Evolutionary conservation across 257 asterid genomes (phyloP).

Genomic region (Voacanga thouarsii): DNA sequence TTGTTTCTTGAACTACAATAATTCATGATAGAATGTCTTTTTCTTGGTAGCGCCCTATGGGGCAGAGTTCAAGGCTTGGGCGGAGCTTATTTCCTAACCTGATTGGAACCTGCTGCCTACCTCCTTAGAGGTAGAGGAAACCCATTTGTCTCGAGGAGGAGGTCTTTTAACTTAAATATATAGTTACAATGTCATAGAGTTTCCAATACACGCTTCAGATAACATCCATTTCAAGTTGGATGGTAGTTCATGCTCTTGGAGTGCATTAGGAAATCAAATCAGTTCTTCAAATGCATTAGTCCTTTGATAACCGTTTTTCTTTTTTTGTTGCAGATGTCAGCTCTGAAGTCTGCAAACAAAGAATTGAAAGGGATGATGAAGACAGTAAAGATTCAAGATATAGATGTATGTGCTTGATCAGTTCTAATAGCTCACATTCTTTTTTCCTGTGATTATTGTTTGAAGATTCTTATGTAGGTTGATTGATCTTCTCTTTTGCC

Average conservation of each 20-base stretch:
- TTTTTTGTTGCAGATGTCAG: constrained; percentile 71
- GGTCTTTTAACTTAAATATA: constrained; percentile 19
- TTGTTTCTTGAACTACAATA: constrained; percentile 1
- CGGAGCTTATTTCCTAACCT: constrained; percentile 55
- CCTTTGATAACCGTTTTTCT: constrained; percentile 19
- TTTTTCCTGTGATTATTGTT: not conserved
- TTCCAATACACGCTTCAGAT: constrained; percentile 13
- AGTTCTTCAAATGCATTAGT: not conserved
- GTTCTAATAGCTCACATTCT: not conserved
- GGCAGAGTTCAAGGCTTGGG: constrained; percentile 60
- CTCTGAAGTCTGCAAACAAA: constrained; percentile 89
- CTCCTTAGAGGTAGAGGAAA: constrained; percentile 65
- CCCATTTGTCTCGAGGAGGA: constrained; percentile 36
- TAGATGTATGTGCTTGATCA: constrained; percentile 61
- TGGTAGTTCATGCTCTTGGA: constrained; percentile 12
- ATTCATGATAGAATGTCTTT: constrained; percentile 38
- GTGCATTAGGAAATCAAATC: constrained; percentile 10
- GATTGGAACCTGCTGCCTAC: constrained; percentile 78
- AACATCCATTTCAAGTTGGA: constrained; percentile 24
- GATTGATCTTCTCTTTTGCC: constrained; percentile 3
- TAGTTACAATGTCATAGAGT: constrained; percentile 22
- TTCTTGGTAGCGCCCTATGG: constrained; percentile 59
- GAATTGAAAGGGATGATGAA: constrained; percentile 99
- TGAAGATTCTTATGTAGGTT: not conserved
- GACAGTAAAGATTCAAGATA: constrained; percentile 95